phyloP scores from a whole-genome alignment of 192 early-diverging fungal species.

The Entomortierella parvispora region DNA sequence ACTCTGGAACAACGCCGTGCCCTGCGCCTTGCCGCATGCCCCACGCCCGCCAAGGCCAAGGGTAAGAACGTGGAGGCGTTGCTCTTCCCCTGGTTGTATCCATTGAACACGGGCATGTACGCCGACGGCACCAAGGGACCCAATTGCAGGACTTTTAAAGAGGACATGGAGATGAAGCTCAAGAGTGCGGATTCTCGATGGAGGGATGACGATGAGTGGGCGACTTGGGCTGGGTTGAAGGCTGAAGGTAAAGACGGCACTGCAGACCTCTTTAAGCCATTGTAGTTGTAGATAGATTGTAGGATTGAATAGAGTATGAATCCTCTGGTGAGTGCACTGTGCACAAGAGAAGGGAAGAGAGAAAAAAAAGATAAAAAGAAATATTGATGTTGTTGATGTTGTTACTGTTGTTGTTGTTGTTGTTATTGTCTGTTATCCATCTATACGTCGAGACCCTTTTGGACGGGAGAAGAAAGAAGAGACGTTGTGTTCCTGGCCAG shows the following conservation, averaged over 20 bases:
- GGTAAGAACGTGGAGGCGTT: conserved; percentile 41
- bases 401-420: too few relatives aligned
- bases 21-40: conserved; percentile 24
- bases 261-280: conserved; percentile 29
- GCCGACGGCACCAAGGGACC: conserved; percentile 37
- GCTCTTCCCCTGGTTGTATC: conserved; percentile 44
- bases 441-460: too few relatives aligned
- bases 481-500: too few relatives aligned
- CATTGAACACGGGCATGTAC: conserved; percentile 33
- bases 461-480: too few relatives aligned
- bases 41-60: conserved; percentile 42
- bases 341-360: too few relatives aligned
- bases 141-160: conserved; percentile 35
- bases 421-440: too few relatives aligned
- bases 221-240: conserved; percentile 38
- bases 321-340: background rate
- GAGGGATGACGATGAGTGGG: conserved; percentile 48
- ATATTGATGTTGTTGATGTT: too few relatives aligned
- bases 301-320: background rate
- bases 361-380: too few relatives aligned
- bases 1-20: conserved; percentile 27
- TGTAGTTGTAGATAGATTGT: background rate
- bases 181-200: conserved; percentile 43
- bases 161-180: conserved; percentile 50
- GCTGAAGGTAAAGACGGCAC: conserved; percentile 45